Evolutionary conservation across 805 yeast species (phyloP).

Genomic region (Cyberlindnera euphorbiae): DNA sequence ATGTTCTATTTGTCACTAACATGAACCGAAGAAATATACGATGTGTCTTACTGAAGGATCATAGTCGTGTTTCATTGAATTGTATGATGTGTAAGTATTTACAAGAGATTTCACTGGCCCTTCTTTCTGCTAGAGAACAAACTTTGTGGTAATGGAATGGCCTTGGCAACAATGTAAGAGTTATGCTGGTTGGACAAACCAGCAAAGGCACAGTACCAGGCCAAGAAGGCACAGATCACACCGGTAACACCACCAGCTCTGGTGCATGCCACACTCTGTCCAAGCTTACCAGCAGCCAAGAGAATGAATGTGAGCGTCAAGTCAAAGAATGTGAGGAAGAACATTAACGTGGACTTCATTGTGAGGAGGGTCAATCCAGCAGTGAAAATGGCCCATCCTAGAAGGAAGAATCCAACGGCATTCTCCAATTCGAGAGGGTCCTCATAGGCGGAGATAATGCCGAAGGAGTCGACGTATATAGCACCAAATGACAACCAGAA

Average conservation of each 20-base stretch:
- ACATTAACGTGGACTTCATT: slow-evolving; percentile 44
- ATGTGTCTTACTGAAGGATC: no score
- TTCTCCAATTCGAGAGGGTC: slow-evolving; percentile 35
- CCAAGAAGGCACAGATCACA: slow-evolving; percentile 52
- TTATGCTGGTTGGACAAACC: slow-evolving; percentile 64
- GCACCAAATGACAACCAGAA: slow-evolving; percentile 67
- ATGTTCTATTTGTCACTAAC: no score
- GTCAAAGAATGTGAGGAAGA: slow-evolving; percentile 41
- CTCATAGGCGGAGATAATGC: slow-evolving; percentile 40
- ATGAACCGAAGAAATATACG: no score
- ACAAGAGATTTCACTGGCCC: slow-evolving; percentile 7
- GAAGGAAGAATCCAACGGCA: slow-evolving; percentile 46
- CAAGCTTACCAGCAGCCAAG: slow-evolving; percentile 43
- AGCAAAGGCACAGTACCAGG: slow-evolving; percentile 69
- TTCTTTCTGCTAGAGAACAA: slow-evolving; percentile 9
- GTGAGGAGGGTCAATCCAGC: slow-evolving; percentile 41
- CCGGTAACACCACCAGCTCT: slow-evolving; percentile 66
- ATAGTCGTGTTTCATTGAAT: not conserved
- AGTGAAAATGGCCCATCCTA: slow-evolving; percentile 54
- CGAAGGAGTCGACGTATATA: slow-evolving; percentile 47
- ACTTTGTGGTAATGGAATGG: slow-evolving; percentile 31
- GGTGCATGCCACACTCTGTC: slow-evolving; percentile 30
- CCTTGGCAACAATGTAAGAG: slow-evolving; percentile 43
- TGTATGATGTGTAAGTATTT: no score
- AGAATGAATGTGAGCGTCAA: slow-evolving; percentile 44